Evolutionary conservation across 345 rosid genomes (phyloP), one percentile per base, ranked within the genome.

Genomic region (Citrus reticulata): DNA sequence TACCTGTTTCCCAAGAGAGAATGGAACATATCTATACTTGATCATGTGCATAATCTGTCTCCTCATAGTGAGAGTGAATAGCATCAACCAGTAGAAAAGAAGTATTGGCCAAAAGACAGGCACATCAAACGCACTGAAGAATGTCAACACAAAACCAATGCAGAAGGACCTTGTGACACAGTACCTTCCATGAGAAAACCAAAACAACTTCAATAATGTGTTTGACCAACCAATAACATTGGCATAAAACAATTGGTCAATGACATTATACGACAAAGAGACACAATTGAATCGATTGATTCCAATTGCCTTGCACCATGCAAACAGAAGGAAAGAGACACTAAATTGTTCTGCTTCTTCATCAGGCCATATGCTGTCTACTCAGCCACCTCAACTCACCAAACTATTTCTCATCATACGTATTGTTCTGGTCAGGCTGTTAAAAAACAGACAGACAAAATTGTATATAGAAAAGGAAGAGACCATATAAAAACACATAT

Each of bases 81-180:
- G 64, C 86, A 92, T 79, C 42, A 94, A 59, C 97, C 97, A 92
- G 86, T 96, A 96, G 92, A 93, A 93, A 11, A 93, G 91, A 22
- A 96, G 98, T 75, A 96, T 94, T 22, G 98, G 99, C 99, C 99
- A 93, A 84, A 96, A 96, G 4, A 96, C 98, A 78, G 99, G 98
- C 35, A 93, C 95, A 64, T 92, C 95, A 81, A 96, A 94, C 9
- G 78, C 87, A 0, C 82, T 81, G 82, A 92, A 93, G 88, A 96
- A 96, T 62, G 98, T 96, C 94, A 88, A 82, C 68, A 82, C 66
- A 70, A 96, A 92, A 13, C 94, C 97, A 25, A 96, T 87, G 81
- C 86, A 82, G 72, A 91, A 92, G 9, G 98, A 98, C 85, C 88
- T 88, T 2, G 89, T 83, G 46, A 92, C 84, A 55, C 96, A 90